Evolutionary conservation across 768 basidiomycete genomes (phyloP).

Genomic region (Amylocystis lapponica): DNA sequence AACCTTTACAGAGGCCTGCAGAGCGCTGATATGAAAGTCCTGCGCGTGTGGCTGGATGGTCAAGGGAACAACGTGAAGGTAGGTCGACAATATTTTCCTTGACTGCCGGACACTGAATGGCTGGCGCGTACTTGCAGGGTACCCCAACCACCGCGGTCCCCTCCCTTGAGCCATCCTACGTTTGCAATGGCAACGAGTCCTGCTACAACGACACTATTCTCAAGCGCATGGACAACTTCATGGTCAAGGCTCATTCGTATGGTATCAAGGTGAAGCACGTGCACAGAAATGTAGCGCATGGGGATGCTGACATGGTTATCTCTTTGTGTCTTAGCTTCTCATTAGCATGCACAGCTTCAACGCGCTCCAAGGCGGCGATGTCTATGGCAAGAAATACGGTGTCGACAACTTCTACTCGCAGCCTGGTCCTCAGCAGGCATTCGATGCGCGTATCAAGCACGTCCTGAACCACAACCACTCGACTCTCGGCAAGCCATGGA

Average conservation of each 20-base stretch:
- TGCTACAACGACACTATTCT: slow-evolving; percentile 33
- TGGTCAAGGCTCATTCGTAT: slow-evolving; percentile 30
- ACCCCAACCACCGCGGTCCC: slow-evolving; percentile 23
- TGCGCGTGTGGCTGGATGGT: slow-evolving; percentile 21
- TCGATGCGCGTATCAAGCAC: slow-evolving; percentile 33
- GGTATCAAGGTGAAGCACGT: slow-evolving; percentile 23
- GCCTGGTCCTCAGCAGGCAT: slow-evolving; percentile 19
- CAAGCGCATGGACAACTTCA: slow-evolving; percentile 32
- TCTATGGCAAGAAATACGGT: slow-evolving; percentile 29
- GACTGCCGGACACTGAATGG: too few species aligned
- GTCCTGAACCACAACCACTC: slow-evolving; percentile 34
- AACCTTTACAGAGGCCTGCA: slow-evolving; percentile 10
- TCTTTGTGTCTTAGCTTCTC: slow-evolving; percentile 4
- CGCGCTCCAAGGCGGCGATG: slow-evolving; percentile 27
- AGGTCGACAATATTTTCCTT: neutral
- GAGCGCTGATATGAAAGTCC: slow-evolving; percentile 19
- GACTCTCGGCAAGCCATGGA: slow-evolving; percentile 32
- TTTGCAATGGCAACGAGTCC: slow-evolving; percentile 21
- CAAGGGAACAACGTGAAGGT: slow-evolving; percentile 17
- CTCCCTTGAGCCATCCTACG: slow-evolving; percentile 28
- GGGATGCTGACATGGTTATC: neutral
- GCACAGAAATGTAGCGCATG: neutral
- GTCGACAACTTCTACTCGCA: slow-evolving; percentile 31
- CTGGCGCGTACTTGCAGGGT: slow-evolving; percentile 11
- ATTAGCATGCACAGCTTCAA: slow-evolving; percentile 26